Evolutionary conservation across 2,329 filamentous ascomycete species (phyloP), one percentile per base, ranked within the genome.

Genomic region (Ceratocystis variospora): DNA sequence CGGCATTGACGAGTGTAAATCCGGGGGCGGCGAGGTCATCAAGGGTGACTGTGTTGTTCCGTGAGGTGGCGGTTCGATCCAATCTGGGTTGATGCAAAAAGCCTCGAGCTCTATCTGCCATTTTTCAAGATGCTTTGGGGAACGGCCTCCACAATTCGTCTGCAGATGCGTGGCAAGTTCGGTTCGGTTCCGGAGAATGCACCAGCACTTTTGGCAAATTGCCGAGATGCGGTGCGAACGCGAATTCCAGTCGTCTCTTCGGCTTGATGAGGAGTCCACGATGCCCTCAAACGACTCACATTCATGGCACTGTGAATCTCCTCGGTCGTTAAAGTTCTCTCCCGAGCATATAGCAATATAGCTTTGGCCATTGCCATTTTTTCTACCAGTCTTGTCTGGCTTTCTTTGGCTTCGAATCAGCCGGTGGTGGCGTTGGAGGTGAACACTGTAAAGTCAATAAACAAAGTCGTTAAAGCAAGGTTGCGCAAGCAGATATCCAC

Each of bases 191-290:
- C 59, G 41, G 5, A 68, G 59, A 22, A 68, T 65, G 19, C 46
- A 68, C 66, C 66, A 68, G 61, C 66, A 68, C 41, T 68, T 68
- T 37, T 68, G 66, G 50, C 66, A 68, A 28, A 68, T 65, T 12
- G 66, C 66, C 17, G 63, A 65, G 37, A 68, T 68, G n/a, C 62
- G 63, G 28, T 68, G 66, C 15, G n/a, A 50, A n/a, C 22, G 53
- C 12, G 45, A 50, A 33, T 57, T 61, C 59, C 50, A 65, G 61
- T 62, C 55, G 19, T 46, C 61, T 44, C 48, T 17, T 28, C 45
- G 28, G 53, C 57, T 53, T 25, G 2, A 25, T 7, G 63, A 31
- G 5, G 37, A 48, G 2, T 67, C 66, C 53, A 64, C 62, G 28
- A 67, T 53, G 19, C 41, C 17, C 37, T 68, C 66, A 22, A 68